These are phyloP conservation scores for Candida corydali DNA, from an alignment of 805 yeast genomes.

Conservation along the genomic window DNA sequence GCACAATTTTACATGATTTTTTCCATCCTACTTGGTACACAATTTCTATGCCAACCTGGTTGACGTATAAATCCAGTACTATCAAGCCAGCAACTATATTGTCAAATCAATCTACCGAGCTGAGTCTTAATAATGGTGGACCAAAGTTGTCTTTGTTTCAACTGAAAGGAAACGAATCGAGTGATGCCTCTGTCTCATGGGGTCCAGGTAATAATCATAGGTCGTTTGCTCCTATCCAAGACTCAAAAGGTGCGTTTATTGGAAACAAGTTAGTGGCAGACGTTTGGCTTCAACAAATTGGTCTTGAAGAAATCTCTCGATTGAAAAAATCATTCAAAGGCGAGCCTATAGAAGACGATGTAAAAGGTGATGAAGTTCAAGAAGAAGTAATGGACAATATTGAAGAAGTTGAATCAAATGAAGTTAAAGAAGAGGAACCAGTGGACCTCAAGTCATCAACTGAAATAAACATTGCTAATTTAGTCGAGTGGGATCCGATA, in stretches of 20 bases:
- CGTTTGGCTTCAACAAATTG: conserved; percentile 40
- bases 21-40: conserved; percentile 45
- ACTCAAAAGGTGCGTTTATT: conserved; percentile 30
- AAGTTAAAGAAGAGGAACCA: conserved; percentile 3
- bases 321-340: conserved; percentile 17
- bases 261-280: conserved; percentile 27
- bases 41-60: conserved; percentile 40
- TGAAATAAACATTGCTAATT: conserved; percentile 25
- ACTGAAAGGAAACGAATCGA: conserved; percentile 9
- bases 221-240: conserved; percentile 35
- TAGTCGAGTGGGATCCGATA: conserved; percentile 34
- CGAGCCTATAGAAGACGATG: conserved; percentile 7
- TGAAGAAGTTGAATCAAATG: conserved; percentile 8
- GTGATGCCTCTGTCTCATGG: conserved; percentile 7
- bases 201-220: conserved; percentile 15
- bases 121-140: conserved; percentile 11
- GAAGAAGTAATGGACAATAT: conserved; percentile 13
- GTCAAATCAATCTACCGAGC: conserved; percentile 1
- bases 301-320: conserved; percentile 25
- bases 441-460: conserved; percentile 4
- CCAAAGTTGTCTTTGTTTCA: conserved; percentile 12
- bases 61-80: conserved; percentile 24
- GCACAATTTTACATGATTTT: conserved; percentile 37
- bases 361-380: conserved; percentile 7
- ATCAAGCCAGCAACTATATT: conserved; percentile 15